phyloP scores from a whole-genome alignment of 192 early-diverging fungal genomes.

The Phycomyces nitens region DNA sequence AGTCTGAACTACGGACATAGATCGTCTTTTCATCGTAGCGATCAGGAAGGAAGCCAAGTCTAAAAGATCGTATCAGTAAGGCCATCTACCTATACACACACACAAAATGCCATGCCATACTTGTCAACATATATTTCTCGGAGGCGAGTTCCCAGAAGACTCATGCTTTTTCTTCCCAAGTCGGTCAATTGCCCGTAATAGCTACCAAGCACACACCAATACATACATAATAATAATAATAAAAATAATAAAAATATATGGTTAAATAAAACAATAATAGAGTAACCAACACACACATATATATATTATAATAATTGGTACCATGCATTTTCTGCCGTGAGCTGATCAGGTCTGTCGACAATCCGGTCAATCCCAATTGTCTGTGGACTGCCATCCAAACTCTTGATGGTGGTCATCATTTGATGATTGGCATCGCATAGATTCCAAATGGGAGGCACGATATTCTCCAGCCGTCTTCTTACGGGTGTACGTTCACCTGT shows the following conservation, averaged over 20 bases:
- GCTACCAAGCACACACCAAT: constrained; percentile 8
- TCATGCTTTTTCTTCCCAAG: constrained; percentile 32
- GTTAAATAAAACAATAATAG: too few species aligned
- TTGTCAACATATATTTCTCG: constrained; percentile 34
- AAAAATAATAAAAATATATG: too few species aligned
- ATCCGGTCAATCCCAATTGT: background rate
- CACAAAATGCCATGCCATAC: too few species aligned
- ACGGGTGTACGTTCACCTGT: constrained; percentile 45
- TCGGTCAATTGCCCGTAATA: constrained; percentile 38
- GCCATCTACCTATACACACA: too few species aligned
- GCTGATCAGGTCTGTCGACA: background rate
- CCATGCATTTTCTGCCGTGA: constrained; percentile 10
- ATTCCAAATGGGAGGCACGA: constrained; percentile 37
- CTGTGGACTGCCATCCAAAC: constrained; percentile 4
- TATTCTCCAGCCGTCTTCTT: constrained; percentile 18
- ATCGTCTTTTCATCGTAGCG: constrained; percentile 14
- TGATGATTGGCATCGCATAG: constrained; percentile 30
- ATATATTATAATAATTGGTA: background rate
- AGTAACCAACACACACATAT: too few species aligned
- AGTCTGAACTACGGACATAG: constrained; percentile 34
- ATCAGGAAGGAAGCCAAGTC: constrained; percentile 29
- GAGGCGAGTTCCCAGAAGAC: constrained; percentile 25
- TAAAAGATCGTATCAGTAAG: too few species aligned
- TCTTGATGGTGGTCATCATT: constrained; percentile 26
- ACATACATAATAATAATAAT: too few species aligned